Conservation (phyloP, 768 basidiomycete genomes). For the Asterophora lycoperdoides region DNA sequence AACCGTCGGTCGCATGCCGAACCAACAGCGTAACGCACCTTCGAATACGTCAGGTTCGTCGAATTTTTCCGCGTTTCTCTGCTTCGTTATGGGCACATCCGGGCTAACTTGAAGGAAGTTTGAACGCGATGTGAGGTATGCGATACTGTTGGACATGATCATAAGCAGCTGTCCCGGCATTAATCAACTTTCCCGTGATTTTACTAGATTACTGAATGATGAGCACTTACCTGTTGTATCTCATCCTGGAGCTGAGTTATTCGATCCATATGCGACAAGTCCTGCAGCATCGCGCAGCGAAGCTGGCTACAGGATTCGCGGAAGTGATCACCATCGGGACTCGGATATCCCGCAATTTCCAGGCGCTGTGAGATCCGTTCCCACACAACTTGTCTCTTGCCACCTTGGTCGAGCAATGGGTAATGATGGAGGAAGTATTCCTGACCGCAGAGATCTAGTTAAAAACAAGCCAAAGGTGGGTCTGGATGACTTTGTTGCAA, state of each 20-base stretch:
- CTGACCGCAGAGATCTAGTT: slow-evolving; percentile 78
- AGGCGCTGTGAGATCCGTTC: not conserved
- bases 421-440: slow-evolving; percentile 87
- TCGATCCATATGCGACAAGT: slow-evolving; percentile 92
- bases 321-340: too few species aligned
- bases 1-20: not conserved
- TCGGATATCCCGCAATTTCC: too few species aligned
- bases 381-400: not conserved
- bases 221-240: slow-evolving; percentile 75
- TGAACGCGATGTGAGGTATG: slow-evolving; percentile 72
- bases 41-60: slow-evolving; percentile 74
- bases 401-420: slow-evolving; percentile 47
- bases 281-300: slow-evolving; percentile 83
- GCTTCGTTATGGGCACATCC: slow-evolving; percentile 82
- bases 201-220: too few species aligned
- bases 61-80: slow-evolving; percentile 65
- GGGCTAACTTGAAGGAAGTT: slow-evolving; percentile 75
- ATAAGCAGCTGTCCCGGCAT: slow-evolving; percentile 57
- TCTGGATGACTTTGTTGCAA: not conserved
- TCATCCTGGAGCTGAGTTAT: slow-evolving; percentile 95
- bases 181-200: too few species aligned
- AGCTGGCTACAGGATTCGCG: not conserved
- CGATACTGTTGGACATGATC: slow-evolving; percentile 82
- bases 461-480: slow-evolving; percentile 65
- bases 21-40: slow-evolving; percentile 35